These are phyloP conservation scores for Aspergillus indologenus DNA, from an alignment of 495 filamentous ascomycete species.

Conservation along the genomic window DNA sequence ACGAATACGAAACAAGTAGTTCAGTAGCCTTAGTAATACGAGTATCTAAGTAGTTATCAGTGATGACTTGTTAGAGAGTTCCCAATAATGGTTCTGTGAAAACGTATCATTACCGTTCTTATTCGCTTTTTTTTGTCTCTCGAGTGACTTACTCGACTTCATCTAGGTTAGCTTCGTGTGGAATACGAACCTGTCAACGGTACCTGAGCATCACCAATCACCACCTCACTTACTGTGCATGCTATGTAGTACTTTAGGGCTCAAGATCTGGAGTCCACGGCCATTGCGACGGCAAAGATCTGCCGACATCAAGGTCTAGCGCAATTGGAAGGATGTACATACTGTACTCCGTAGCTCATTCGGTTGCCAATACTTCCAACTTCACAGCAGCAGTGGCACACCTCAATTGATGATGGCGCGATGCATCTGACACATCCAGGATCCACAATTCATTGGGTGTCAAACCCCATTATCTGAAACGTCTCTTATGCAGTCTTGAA, in stretches of 20 bases:
- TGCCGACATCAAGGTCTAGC: not conserved
- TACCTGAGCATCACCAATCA: not conserved
- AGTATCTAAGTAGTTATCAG: too few relatives aligned
- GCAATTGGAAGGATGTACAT: not conserved
- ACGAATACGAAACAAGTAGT: too few relatives aligned
- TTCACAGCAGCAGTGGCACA: not conserved
- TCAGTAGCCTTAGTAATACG: too few relatives aligned
- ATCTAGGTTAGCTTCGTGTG: not conserved
- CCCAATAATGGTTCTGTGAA: too few relatives aligned
- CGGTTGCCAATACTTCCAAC: not conserved
- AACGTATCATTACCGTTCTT: not conserved
- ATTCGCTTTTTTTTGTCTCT: too few relatives aligned
- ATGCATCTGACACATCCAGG: conserved; percentile 25
- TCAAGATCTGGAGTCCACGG: not conserved
- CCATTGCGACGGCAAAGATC: not conserved
- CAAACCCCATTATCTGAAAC: conserved; percentile 10
- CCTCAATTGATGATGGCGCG: not conserved
- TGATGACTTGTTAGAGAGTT: too few relatives aligned
- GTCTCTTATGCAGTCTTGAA: conserved; percentile 9
- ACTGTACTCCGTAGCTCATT: not conserved
- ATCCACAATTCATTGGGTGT: conserved; percentile 21
- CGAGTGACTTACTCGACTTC: too few relatives aligned
- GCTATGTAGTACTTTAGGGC: too few relatives aligned
- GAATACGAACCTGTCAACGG: not conserved
- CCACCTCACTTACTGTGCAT: too few relatives aligned